Evolutionary conservation across 2,329 filamentous ascomycete genomes (phyloP).

Genomic region (Penicillium sp.): DNA sequence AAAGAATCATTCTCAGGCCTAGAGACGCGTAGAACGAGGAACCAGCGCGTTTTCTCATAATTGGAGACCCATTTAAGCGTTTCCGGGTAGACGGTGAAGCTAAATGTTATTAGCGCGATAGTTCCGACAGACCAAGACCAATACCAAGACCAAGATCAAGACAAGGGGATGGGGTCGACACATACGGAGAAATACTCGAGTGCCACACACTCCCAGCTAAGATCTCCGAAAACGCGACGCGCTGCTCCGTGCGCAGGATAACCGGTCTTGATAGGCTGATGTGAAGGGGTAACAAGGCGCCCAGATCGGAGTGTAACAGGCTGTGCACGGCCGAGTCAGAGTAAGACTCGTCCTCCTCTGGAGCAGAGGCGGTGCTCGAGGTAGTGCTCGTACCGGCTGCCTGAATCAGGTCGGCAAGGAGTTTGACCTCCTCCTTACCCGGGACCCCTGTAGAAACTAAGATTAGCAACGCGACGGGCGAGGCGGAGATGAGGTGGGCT

Average conservation of each 20-base stretch:
- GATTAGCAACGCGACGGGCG: constrained; percentile 2
- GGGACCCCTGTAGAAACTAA: constrained; percentile 45
- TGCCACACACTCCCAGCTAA: constrained; percentile 53
- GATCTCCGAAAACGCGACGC: constrained; percentile 66
- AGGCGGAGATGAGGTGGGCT: constrained; percentile 3
- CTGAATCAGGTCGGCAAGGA: constrained; percentile 36
- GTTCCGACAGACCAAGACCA: neutral
- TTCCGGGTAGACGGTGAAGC: constrained; percentile 52
- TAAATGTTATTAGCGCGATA: neutral
- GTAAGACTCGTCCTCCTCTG: constrained; percentile 16
- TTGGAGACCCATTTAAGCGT: constrained; percentile 69
- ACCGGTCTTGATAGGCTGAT: constrained; percentile 87
- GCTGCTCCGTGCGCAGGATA: constrained; percentile 72
- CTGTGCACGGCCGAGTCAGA: constrained; percentile 57
- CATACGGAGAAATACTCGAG: constrained; percentile 52
- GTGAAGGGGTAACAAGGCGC: constrained; percentile 78
- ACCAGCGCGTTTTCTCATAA: constrained; percentile 72
- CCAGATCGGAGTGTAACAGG: constrained; percentile 77
- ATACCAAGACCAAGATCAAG: neutral
- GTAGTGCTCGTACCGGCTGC: neutral
- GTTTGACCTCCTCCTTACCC: constrained; percentile 36
- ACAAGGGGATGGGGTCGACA: too few species aligned
- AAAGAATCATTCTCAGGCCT: constrained; percentile 58
- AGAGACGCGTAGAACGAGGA: constrained; percentile 74
- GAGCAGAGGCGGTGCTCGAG: neutral